These are phyloP conservation scores for Elsinoe ampelina DNA, from an alignment of 2,329 filamentous ascomycete species.

Conservation along the genomic window DNA sequence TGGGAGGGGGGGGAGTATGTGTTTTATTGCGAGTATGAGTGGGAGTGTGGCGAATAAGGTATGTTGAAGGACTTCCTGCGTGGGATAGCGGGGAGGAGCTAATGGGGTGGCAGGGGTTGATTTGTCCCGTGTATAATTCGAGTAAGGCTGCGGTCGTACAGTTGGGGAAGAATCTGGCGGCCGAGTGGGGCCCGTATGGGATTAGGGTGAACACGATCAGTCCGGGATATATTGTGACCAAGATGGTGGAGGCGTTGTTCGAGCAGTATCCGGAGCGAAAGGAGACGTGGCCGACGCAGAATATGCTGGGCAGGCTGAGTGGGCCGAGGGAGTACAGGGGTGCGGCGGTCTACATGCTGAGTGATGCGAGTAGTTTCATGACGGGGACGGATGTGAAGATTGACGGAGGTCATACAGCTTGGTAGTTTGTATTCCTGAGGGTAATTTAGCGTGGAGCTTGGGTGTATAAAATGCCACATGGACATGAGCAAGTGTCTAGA, in stretches of 20 bases:
- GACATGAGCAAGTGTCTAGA: background rate
- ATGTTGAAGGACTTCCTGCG: slow-evolving; percentile 24
- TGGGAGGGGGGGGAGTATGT: slow-evolving; percentile 51
- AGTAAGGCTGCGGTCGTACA: slow-evolving; percentile 68
- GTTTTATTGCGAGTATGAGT: slow-evolving; percentile 55
- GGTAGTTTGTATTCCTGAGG: slow-evolving; percentile 29
- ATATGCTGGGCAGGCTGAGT: slow-evolving; percentile 57
- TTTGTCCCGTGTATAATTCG: slow-evolving; percentile 64
- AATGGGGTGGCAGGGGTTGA: slow-evolving; percentile 45
- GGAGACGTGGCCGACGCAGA: slow-evolving; percentile 68
- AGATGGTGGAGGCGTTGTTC: slow-evolving; percentile 77
- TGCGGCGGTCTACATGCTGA: slow-evolving; percentile 31
- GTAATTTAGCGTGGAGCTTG: background rate
- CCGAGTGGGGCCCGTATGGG: slow-evolving; percentile 62
- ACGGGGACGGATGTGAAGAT: slow-evolving; percentile 46
- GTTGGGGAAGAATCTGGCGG: slow-evolving; percentile 59
- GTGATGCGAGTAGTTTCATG: slow-evolving; percentile 43
- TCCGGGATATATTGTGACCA: slow-evolving; percentile 69
- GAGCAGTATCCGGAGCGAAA: slow-evolving; percentile 58
- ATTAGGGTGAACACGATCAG: slow-evolving; percentile 77
- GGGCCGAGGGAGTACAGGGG: slow-evolving; percentile 30
- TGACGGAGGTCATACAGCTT: slow-evolving; percentile 46
- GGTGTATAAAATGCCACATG: slow-evolving; percentile 1
- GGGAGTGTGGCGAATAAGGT: slow-evolving; percentile 55
- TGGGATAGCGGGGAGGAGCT: slow-evolving; percentile 6